A percentile compares a stretch with the other conserved stretches of the same genome.
phyloP scores from a whole-genome alignment of 176 grass and related monocot genomes.

The Puya raimondii region DNA sequence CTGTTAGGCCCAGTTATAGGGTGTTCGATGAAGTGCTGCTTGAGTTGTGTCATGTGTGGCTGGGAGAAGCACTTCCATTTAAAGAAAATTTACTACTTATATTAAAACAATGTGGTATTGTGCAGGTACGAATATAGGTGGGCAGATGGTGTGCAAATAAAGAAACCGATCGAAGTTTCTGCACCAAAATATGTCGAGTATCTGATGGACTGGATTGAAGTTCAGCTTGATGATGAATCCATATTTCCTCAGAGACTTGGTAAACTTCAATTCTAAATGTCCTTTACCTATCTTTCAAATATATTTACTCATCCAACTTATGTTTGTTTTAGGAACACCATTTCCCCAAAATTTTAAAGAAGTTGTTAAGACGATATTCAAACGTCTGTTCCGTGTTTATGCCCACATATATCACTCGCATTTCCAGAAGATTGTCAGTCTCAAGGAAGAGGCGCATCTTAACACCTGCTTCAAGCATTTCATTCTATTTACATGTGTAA shows the following conservation, averaged over 20 bases:
- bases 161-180: conserved; percentile 97
- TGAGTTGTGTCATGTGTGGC: neutral
- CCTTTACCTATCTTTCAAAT: neutral
- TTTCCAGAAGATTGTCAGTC: conserved; percentile 99
- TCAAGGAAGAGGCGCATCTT: conserved; percentile 99
- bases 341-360: conserved; percentile 96
- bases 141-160: conserved; percentile 99
- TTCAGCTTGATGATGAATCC: conserved; percentile 92
- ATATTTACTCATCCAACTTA: conserved; percentile 2
- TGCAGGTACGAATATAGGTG: conserved; percentile 95
- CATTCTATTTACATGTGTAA: conserved; percentile 92
- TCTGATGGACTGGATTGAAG: conserved; percentile 99
- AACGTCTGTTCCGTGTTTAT: conserved; percentile 93
- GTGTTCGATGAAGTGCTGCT: neutral
- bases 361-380: conserved; percentile 97
- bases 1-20: neutral
- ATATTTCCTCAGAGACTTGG: conserved; percentile 96
- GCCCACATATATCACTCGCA: conserved; percentile 92
- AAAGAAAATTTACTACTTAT: conserved; percentile 1
- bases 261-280: conserved; percentile 20
- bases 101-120: conserved; percentile 11
- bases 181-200: conserved; percentile 98
- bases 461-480: conserved; percentile 99
- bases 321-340: conserved; percentile 53
- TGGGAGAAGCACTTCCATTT: conserved; percentile 10